Percentiles rank a stretch among this genome's conserved stretches.
phyloP scores from a whole-genome alignment of 495 filamentous ascomycete species.

The Collariella sp. region DNA sequence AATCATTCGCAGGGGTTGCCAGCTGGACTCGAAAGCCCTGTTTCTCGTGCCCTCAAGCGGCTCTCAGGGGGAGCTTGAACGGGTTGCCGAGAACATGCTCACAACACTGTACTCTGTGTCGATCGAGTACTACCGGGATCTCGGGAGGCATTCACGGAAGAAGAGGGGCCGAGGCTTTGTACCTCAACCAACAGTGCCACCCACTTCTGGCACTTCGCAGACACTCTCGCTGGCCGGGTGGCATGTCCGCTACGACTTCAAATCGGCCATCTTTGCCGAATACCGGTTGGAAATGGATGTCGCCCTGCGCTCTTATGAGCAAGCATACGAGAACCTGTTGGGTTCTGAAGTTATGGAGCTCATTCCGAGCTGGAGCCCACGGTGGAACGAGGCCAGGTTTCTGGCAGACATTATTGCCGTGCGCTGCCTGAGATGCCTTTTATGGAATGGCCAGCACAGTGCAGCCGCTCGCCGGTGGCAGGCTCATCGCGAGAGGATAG shows the following conservation, averaged over 20 bases:
- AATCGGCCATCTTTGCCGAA: slow-evolving; percentile 80
- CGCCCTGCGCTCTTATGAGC: slow-evolving; percentile 71
- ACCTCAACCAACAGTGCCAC: slow-evolving; percentile 76
- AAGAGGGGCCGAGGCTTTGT: slow-evolving; percentile 67
- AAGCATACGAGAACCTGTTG: slow-evolving; percentile 73
- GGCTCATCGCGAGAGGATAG: slow-evolving; percentile 58
- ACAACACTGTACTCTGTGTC: slow-evolving; percentile 56
- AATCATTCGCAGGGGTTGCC: slow-evolving; percentile 65
- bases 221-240: slow-evolving; percentile 76
- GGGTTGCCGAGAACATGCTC: slow-evolving; percentile 50
- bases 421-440: slow-evolving; percentile 66
- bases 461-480: slow-evolving; percentile 69
- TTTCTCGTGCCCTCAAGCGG: slow-evolving; percentile 51
- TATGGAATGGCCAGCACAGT: slow-evolving; percentile 68
- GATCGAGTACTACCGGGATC: slow-evolving; percentile 81
- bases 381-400: slow-evolving; percentile 78
- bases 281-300: slow-evolving; percentile 85
- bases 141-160: slow-evolving; percentile 78
- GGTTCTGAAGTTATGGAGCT: slow-evolving; percentile 74
- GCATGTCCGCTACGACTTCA: slow-evolving; percentile 89
- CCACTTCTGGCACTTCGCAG: slow-evolving; percentile 72
- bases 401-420: slow-evolving; percentile 72
- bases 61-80: slow-evolving; percentile 50
- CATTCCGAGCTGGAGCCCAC: slow-evolving; percentile 75
- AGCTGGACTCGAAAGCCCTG: slow-evolving; percentile 64